These are phyloP conservation scores for Albugo candida DNA, from an alignment of 352 stramenopile species.

Conservation along the genomic window DNA sequence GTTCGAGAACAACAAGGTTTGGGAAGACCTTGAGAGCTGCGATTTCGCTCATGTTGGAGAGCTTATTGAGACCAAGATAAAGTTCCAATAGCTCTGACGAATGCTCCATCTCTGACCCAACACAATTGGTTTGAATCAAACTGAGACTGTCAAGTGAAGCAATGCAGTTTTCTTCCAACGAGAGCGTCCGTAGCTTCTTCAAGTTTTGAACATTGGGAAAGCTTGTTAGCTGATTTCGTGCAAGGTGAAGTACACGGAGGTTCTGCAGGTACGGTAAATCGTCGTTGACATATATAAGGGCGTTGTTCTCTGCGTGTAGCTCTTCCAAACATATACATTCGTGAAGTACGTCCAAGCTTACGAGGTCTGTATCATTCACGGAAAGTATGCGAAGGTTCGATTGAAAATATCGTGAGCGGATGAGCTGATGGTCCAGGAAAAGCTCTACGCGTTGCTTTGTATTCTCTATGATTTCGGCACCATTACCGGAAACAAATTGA, in stretches of 20 bases:
- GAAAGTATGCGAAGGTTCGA: constrained; percentile 33
- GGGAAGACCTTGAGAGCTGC: constrained; percentile 63
- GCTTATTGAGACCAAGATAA: constrained; percentile 71
- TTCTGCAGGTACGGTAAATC: constrained; percentile 3
- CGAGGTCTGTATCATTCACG: constrained; percentile 39
- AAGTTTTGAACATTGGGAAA: constrained; percentile 7
- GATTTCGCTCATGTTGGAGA: constrained; percentile 60
- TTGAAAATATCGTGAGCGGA: constrained; percentile 24
- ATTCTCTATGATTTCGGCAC: too few relatives aligned
- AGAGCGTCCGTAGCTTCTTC: constrained; percentile 51
- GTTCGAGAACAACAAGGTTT: constrained; percentile 73
- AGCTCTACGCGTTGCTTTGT: constrained; percentile 70
- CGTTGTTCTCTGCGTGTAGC: constrained; percentile 58
- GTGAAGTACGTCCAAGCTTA: constrained; percentile 28
- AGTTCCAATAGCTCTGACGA: constrained; percentile 33
- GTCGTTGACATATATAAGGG: constrained; percentile 33
- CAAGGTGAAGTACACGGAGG: constrained; percentile 2
- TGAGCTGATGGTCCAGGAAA: constrained; percentile 31
- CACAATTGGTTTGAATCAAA: too few relatives aligned
- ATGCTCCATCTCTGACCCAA: too few relatives aligned
- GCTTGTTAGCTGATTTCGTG: neutral
- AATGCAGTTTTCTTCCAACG: constrained; percentile 74
- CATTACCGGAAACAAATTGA: constrained; percentile 5
- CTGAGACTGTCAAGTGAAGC: constrained; percentile 39
- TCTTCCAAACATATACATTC: constrained; percentile 47